Base-by-base conservation (phyloP, 805 yeast genomes). In the Saccharomyces kudriavzevii region DNA sequence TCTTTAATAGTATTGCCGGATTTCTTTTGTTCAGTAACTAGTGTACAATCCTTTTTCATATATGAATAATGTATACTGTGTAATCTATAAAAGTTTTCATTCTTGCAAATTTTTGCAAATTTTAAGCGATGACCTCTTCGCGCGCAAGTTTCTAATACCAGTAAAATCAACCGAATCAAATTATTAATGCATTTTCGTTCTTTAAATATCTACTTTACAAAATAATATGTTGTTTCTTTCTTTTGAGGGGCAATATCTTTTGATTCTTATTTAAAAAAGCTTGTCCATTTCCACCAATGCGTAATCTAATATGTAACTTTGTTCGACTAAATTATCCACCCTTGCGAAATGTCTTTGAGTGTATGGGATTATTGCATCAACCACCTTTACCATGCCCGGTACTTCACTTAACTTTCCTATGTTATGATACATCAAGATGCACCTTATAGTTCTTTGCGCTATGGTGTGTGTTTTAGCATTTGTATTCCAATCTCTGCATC, bases 401-500 rank as follows among this genome's bases (percentile, higher is more conserved):
- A 87, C 77, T 60, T 81, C 82, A 58, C 79, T 76, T 49, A 91
- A 68, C 53, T 75, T 75, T 20, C 81, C 82, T 29, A 85, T 73
- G 22, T 77, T 73, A 60, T 81, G 81, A 48, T 74, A 75, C 45
- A 73, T 70, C 55, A 94, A 72, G 31, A 92, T 70, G 25, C 87
- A 84, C 58, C 80, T 77, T 51, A 92, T 76, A 45, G 90, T 71
- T 54, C 82, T 83, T 70, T 92, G 99, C 11, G 96, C 87, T 53
- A 89, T 79, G 50, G 79, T 82, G 64, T 88, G 88, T 40, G 89
- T 83, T 63, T 83, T 82, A 51, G 88, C 86, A 68, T 89, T 92
- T 47, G 95, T 85, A 68, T 94, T 94, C 99, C 99, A 94, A 66
- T 89, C 96, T 61, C 97, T 81, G 22, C 91, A 76, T 62, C 96